Base-by-base conservation (phyloP, 1,284 basidiomycete genomes). In the Moesziomyces antarcticus region DNA sequence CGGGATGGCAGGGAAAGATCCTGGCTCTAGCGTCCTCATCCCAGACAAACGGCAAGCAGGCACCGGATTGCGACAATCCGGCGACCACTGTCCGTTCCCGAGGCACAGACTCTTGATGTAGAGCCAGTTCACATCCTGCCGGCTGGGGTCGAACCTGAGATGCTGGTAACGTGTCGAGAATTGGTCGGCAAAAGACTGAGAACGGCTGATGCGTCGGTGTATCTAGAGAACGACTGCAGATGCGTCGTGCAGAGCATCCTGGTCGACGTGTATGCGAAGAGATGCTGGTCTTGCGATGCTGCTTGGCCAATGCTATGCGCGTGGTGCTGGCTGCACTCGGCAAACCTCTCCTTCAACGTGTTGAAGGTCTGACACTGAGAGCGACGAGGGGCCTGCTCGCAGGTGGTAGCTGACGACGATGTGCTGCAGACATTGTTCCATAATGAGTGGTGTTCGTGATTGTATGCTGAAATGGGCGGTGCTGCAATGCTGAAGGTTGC, bases 41-140 rank as follows among this genome's bases (percentile, higher is more conserved):
- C 69, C 69, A 72, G 69, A 53, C 59, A 55, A 66, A 66, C 60
- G 55, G 56, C 33, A 21, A 56, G 33, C 25, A 27, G 11, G 37
- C 37, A 40, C 5, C 37, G 37, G 18, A 18, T 50, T 41, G 43
- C 30, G 7, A 50, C 43, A 10, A 33, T 33, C 30, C 30, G 13
- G 30, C 30, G 30, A 33, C 30, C 30, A 11, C 30, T 33, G 13
- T 33, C 30, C 66, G 60, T 54, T 63, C 66, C 69, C 69, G 69
- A 72, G 69, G 69, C 56, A 72, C 69, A 72, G 69, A 72, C 69
- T 62, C 69, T 72, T 67, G 69, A 59, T 56, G 63, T 56, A 72
- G 63, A 72, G 46, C 37, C 33, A 41, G 21, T 49, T 35, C 56
- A 63, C 53, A 21, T 72, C 63, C 63, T 67, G 57, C 67, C 61